Conservation (phyloP, 805 yeast species). For the Kodamaea lidongshanica region DNA sequence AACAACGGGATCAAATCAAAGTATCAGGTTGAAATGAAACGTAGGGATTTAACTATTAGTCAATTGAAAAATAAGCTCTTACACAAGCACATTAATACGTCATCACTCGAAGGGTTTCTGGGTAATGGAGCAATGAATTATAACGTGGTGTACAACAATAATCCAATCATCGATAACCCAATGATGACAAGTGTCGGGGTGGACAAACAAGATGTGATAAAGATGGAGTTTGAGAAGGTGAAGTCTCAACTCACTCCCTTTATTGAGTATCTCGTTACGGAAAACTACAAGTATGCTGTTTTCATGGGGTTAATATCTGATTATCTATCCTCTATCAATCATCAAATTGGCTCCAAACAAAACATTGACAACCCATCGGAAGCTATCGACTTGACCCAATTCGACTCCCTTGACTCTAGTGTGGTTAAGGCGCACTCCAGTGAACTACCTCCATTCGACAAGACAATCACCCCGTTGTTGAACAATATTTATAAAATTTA, state of each 20-base stretch:
- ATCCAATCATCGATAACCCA: constrained; percentile 25
- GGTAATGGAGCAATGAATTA: constrained; percentile 18
- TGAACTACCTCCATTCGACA: constrained; percentile 33
- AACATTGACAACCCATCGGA: constrained; percentile 25
- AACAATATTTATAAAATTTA: constrained; percentile 30
- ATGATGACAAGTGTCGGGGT: constrained; percentile 5
- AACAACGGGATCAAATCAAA: constrained; percentile 25
- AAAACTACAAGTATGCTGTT: constrained; percentile 31
- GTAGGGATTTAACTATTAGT: constrained; percentile 26
- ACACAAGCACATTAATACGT: constrained; percentile 22
- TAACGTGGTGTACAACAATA: constrained; percentile 25
- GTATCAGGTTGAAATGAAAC: constrained; percentile 31
- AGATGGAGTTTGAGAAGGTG: constrained; percentile 26
- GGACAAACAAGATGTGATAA: constrained; percentile 5
- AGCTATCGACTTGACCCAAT: constrained; percentile 20
- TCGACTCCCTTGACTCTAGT: constrained; percentile 11
- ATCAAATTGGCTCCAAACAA: constrained; percentile 18
- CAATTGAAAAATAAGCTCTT: constrained; percentile 29
- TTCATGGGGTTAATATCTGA: constrained; percentile 24
- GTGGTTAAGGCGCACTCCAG: constrained; percentile 16
- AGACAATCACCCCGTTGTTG: constrained; percentile 28
- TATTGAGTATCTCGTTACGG: constrained; percentile 30
- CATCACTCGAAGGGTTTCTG: constrained; percentile 6
- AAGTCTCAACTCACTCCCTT: constrained; percentile 29
- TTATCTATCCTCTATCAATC: constrained; percentile 24